Evolutionary conservation across 306 rosid species (phyloP).

Genomic region (Medicago arabica): DNA sequence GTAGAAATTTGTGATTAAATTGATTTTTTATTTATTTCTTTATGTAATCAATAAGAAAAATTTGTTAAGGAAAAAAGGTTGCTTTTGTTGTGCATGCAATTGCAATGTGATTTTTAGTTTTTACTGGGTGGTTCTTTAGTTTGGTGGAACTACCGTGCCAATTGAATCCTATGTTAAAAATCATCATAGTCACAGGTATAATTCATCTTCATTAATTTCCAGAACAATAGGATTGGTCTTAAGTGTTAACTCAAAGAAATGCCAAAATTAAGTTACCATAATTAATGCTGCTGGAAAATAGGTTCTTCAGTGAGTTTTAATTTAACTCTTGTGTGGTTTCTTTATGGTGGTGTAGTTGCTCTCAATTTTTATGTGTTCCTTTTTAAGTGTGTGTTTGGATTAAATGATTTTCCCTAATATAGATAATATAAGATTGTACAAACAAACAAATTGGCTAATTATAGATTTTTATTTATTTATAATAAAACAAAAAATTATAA

Average conservation of each 20-base stretch:
- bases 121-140: conserved; percentile 27
- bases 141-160: conserved; percentile 46
- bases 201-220: conserved; percentile 11
- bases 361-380: background rate
- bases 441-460: too few species aligned
- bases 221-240: background rate
- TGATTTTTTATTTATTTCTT: too few species aligned
- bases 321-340: background rate
- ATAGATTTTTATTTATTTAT: too few species aligned
- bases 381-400: background rate
- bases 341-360: background rate
- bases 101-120: background rate
- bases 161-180: conserved; percentile 49
- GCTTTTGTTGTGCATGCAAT: conserved; percentile 26
- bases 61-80: too few species aligned
- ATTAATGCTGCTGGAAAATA: background rate
- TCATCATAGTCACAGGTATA: conserved; percentile 16
- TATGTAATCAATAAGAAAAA: too few species aligned
- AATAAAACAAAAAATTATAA: too few species aligned
- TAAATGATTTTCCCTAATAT: background rate
- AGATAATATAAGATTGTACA: too few species aligned
- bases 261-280: background rate
- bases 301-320: background rate
- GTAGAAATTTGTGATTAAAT: too few species aligned
- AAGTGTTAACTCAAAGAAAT: background rate